A percentile compares a stretch with the other conserved stretches of the same genome.
Conservation (phyloP, 495 filamentous ascomycete genomes). For the Amniculicola lignicola region DNA sequence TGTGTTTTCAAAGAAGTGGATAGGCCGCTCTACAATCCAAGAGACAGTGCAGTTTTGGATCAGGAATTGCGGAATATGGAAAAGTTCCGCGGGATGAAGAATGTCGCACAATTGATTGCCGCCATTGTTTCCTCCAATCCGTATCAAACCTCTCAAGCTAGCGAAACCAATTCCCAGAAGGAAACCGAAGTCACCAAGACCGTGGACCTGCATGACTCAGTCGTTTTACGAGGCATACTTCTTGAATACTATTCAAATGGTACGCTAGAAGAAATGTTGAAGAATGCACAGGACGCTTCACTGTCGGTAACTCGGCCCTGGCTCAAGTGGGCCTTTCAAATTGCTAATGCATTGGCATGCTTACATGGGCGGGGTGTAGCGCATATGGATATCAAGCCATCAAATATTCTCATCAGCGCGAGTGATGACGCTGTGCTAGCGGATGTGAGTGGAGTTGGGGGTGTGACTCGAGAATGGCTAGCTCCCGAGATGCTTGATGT, state of each 20-base stretch:
- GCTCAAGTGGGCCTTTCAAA: constrained; percentile 2
- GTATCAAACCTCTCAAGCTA: neutral
- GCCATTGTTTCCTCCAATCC: constrained; percentile 1
- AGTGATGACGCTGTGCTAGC: constrained; percentile 2
- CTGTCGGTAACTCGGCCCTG: neutral
- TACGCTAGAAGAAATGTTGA: neutral
- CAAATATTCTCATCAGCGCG: constrained; percentile 5
- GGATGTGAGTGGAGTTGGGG: constrained; percentile 1
- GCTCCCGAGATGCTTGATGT: constrained; percentile 7
- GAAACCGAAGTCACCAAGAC: neutral
- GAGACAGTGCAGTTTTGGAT: constrained; percentile 1
- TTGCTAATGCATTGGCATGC: neutral
- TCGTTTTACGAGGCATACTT: constrained; percentile 1
- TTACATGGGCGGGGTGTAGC: neutral
- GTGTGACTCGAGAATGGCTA: constrained; percentile 2
- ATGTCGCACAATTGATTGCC: neutral
- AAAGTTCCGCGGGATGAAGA: neutral
- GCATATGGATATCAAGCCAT: constrained; percentile 5
- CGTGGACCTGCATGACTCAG: neutral
- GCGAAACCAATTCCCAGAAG: too few relatives aligned
- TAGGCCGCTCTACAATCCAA: neutral
- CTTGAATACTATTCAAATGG: constrained; percentile 6
- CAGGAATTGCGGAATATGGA: constrained; percentile 2
- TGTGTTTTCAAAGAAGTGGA: constrained; percentile 1
- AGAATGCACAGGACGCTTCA: too few relatives aligned